Percentiles rank a stretch among this genome's conserved stretches.
Evolutionary conservation across 2,329 filamentous ascomycete genomes (phyloP).

Genomic region (Aspergillus neotritici): DNA sequence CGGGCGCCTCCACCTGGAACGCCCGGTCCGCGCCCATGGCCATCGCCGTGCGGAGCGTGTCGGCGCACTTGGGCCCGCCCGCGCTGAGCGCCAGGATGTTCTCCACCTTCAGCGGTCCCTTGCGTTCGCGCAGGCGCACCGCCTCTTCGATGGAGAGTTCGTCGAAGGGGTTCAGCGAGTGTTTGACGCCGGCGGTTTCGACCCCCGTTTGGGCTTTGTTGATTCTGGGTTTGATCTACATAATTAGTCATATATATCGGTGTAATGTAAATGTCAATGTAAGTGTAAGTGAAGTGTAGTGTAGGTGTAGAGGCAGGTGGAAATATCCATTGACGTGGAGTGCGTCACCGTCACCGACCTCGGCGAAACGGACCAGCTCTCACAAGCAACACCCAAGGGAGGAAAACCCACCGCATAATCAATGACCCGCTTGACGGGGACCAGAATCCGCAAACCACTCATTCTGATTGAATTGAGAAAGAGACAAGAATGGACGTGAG

Average conservation of each 20-base stretch:
- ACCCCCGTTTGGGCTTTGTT: constrained; percentile 74
- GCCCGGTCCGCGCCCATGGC: constrained; percentile 95
- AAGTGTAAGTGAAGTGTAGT: too few species aligned
- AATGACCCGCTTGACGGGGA: constrained; percentile 78
- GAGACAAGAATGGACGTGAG: background rate
- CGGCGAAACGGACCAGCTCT: too few species aligned
- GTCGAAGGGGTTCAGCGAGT: constrained; percentile 99
- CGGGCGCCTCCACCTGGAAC: constrained; percentile 77
- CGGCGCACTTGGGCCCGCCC: constrained; percentile 78
- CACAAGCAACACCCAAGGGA: too few species aligned
- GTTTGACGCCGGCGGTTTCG: constrained; percentile 88
- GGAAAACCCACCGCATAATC: constrained; percentile 67
- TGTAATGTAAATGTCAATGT: too few species aligned
- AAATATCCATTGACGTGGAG: background rate
- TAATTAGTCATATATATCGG: background rate
- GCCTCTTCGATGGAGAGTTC: constrained; percentile 97
- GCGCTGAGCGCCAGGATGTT: constrained; percentile 89
- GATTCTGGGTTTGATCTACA: constrained; percentile 63
- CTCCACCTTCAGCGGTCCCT: constrained; percentile 65
- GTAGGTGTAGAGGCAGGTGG: background rate
- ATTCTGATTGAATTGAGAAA: constrained; percentile 27
- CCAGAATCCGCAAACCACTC: constrained; percentile 62
- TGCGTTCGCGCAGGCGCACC: constrained; percentile 86
- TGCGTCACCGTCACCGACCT: constrained; percentile 13
- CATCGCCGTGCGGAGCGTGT: constrained; percentile 92